A percentile compares a stretch with the other conserved stretches of the same genome.
Conservation (phyloP, 371 early-diverging fungal species). For the Nematocida ironsii region DNA sequence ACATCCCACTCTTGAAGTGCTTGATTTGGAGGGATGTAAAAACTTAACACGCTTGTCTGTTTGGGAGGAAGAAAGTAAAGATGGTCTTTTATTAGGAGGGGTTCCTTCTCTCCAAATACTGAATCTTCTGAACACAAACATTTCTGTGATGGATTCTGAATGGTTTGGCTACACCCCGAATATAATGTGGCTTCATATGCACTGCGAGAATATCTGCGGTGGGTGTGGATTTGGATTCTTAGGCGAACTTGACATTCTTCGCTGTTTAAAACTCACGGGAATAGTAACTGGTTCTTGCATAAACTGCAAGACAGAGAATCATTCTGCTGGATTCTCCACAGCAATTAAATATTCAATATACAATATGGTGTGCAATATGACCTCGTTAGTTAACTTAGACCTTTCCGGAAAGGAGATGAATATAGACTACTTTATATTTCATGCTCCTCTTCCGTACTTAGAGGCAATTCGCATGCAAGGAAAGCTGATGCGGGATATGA, state of each 20-base stretch:
- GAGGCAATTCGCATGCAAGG: slow-evolving; percentile 44
- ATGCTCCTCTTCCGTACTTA: slow-evolving; percentile 36
- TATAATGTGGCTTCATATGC: slow-evolving; percentile 18
- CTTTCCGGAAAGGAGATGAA: slow-evolving; percentile 53
- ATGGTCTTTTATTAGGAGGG: not conserved
- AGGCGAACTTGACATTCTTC: not conserved
- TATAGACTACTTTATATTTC: slow-evolving; percentile 57
- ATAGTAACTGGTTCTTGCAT: slow-evolving; percentile 34
- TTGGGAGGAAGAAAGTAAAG: not conserved
- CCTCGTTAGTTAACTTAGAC: slow-evolving; percentile 41
- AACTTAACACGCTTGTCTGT: slow-evolving; percentile 10
- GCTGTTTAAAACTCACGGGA: slow-evolving; percentile 32
- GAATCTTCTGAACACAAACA: slow-evolving; percentile 18
- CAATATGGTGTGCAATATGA: slow-evolving; percentile 56
- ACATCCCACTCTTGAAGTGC: slow-evolving; percentile 43
- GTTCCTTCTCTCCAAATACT: slow-evolving; percentile 22
- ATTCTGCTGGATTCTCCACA: slow-evolving; percentile 33
- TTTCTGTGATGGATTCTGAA: not conserved
- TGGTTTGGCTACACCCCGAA: slow-evolving; percentile 15
- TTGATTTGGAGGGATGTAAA: slow-evolving; percentile 33
- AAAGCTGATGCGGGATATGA: slow-evolving; percentile 52
- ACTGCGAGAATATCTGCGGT: slow-evolving; percentile 39
- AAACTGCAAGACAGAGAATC: slow-evolving; percentile 34
- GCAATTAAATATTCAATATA: slow-evolving; percentile 39
- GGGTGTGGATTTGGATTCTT: slow-evolving; percentile 54